Evolutionary conservation across 441 rosid species (phyloP), one percentile per base, ranked within the genome.

Genomic region (Bocquillonia castaneifolia): DNA sequence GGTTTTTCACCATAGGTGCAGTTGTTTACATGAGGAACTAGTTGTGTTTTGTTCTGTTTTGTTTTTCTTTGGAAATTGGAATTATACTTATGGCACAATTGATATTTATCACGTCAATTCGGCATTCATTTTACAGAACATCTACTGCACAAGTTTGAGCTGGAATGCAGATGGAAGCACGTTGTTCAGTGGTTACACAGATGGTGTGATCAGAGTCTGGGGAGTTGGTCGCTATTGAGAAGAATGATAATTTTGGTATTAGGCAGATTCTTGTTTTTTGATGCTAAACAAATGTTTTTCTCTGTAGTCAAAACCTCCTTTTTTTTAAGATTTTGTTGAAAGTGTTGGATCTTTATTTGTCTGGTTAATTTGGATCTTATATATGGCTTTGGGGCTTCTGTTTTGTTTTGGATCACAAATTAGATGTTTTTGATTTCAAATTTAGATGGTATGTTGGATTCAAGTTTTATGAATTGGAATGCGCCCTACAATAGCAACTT

Each of bases 161-260:
- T 94, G 99, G 99, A 94, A 92, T 57, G 84, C 82, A 0, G 99
- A 94, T 77, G 99, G 99, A 72, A 92, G 93, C 82, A 90, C 97
- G 62, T 63, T 94, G 82, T 94, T 90, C 84, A 90, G 98, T 58
- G 99, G 99, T 14, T 94, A 92, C 47, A 94, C 97, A 0, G 99
- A 94, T 62, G 98, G 99, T 60, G 98, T 94, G 8, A 80, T 94
- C 78, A 83, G 99, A 83, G 97, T 92, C 62, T 94, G 99, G 98
- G 99, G 98, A 18, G 74, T 94, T 34, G 96, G 96, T n/a, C 96
- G 93, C 72, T 91, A 78, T 71, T 91, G 85, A 79, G 61, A n/a
- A 37, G 26, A 20, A 7, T 9, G 44, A 22, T 3, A 3, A 4
- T 12, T 6, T 25, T 61, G 64, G 74, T 54, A 64, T 34, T 56